Conservation (phyloP, 2,329 filamentous ascomycete species). For the Simplicillium aogashimaense region DNA sequence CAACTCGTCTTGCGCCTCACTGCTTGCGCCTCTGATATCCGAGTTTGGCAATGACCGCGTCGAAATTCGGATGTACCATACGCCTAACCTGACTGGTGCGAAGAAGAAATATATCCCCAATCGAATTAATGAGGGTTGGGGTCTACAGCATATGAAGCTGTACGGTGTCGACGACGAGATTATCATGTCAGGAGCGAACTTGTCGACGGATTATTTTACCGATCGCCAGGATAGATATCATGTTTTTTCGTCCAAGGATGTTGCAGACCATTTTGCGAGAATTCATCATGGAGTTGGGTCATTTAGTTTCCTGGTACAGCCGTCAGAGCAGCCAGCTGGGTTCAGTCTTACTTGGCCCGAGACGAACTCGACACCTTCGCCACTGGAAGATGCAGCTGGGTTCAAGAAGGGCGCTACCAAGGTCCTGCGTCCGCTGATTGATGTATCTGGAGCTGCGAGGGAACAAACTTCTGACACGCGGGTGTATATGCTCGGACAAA, state of each 20-base stretch:
- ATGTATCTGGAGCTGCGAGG: conserved; percentile 17
- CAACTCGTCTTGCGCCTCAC: conserved; percentile 73
- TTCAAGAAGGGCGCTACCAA: conserved; percentile 63
- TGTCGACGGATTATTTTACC: conserved; percentile 91
- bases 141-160: conserved; percentile 96
- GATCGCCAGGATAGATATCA: conserved; percentile 94
- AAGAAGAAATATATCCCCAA: conserved; percentile 76
- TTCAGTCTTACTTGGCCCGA: conserved; percentile 64
- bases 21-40: conserved; percentile 71
- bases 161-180: conserved; percentile 95
- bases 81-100: conserved; percentile 82
- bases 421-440: conserved; percentile 57
- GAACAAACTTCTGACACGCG: conserved; percentile 43
- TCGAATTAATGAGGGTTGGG: conserved; percentile 96
- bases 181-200: conserved; percentile 83
- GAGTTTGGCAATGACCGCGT: conserved; percentile 81
- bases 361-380: conserved; percentile 64
- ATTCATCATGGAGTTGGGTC: conserved; percentile 70
- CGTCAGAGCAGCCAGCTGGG: conserved; percentile 43
- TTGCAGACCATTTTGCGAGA: conserved; percentile 73
- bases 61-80: conserved; percentile 96
- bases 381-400: conserved; percentile 55
- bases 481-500: conserved; percentile 79
- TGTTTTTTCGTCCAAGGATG: conserved; percentile 66
- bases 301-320: conserved; percentile 72